These are phyloP conservation scores for Boletus eberwhitei DNA, from an alignment of 768 basidiomycete species.

Conservation along the genomic window DNA sequence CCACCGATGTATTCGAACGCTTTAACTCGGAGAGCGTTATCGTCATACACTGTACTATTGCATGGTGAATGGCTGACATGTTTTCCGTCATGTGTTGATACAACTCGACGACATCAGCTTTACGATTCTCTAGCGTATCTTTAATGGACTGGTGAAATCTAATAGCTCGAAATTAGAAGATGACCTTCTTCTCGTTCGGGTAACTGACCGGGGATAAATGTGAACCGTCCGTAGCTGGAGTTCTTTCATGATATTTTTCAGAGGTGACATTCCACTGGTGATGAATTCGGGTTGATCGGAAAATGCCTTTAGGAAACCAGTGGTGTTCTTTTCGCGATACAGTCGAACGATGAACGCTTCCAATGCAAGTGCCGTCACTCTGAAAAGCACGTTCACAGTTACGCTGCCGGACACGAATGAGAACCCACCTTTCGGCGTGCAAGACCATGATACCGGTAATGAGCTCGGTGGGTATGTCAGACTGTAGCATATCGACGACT, in stretches of 20 bases:
- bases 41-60: conserved; percentile 92
- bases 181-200: neutral
- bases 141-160: conserved; percentile 93
- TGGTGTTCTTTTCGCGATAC: conserved; percentile 84
- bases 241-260: conserved; percentile 91
- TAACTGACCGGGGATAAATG: conserved; percentile 80
- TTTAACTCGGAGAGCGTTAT: conserved; percentile 87
- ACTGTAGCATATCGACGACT: conserved; percentile 90
- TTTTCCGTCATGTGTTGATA: conserved; percentile 79
- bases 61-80: conserved; percentile 91
- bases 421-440: conserved; percentile 80
- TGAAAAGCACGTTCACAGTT: conserved; percentile 26
- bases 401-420: neutral
- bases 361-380: conserved; percentile 77
- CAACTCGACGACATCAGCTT: conserved; percentile 90
- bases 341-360: conserved; percentile 94
- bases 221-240: conserved; percentile 85
- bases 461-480: conserved; percentile 77
- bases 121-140: conserved; percentile 71
- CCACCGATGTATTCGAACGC: conserved; percentile 73
- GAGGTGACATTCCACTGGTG: conserved; percentile 85
- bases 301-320: conserved; percentile 94
- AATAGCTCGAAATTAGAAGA: neutral
- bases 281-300: conserved; percentile 97
- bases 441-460: conserved; percentile 89